A percentile compares a stretch with the other conserved stretches of the same genome.
phyloP scores from a whole-genome alignment of 2,329 filamentous ascomycete genomes.

The Beauveria asiatica region DNA sequence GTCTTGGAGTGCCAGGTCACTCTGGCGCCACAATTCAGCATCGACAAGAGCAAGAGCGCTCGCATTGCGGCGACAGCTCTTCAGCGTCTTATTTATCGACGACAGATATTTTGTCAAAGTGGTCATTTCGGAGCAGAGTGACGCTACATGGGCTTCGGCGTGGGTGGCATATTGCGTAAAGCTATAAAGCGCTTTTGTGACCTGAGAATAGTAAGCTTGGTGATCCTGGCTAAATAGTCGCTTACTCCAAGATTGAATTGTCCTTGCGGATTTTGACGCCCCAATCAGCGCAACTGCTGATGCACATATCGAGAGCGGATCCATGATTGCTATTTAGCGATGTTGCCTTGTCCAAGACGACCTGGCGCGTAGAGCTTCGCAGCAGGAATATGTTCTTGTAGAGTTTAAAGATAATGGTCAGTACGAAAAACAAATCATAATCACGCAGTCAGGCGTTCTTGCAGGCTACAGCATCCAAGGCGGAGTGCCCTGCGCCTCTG shows the following conservation, averaged over 20 bases:
- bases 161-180: neutral
- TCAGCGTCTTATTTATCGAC: neutral
- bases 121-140: neutral
- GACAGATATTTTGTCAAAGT: neutral
- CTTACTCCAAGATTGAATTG: neutral
- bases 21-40: neutral
- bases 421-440: neutral
- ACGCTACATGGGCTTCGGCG: neutral
- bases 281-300: neutral
- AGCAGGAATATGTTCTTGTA: neutral
- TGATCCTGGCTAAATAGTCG: neutral
- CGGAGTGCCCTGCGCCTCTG: neutral
- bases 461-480: neutral
- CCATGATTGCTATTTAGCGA: neutral
- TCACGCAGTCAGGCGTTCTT: neutral
- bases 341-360: neutral
- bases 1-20: neutral
- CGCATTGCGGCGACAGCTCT: neutral
- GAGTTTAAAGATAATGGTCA: neutral
- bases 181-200: neutral
- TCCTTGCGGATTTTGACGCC: neutral
- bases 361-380: neutral
- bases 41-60: neutral
- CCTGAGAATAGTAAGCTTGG: neutral
- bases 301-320: slow-evolving; percentile 3